Percentiles rank a stretch among this genome's conserved stretches.
These are phyloP conservation scores for Cutaneotrichosporon cyanovorans DNA, from an alignment of 1,284 basidiomycete genomes.

Conservation along the genomic window DNA sequence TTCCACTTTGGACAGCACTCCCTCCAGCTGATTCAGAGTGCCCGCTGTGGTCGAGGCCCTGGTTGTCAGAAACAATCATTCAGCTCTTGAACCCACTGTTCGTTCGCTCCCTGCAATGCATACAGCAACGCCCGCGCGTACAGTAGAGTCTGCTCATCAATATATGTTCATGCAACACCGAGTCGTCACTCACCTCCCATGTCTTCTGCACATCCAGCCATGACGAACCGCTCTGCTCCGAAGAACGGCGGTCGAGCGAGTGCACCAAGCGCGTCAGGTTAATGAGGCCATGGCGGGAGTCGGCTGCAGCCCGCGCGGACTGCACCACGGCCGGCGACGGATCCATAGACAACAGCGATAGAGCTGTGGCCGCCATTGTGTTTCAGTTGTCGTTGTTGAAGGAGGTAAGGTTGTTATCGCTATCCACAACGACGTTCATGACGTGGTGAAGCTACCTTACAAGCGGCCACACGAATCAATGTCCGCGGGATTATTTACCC, in stretches of 20 bases:
- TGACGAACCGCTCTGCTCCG: conserved; percentile 4
- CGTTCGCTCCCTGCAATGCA: conserved; percentile 27
- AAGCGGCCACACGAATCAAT: neutral
- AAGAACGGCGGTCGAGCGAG: conserved; percentile 21
- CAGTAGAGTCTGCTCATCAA: conserved; percentile 25
- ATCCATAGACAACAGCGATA: conserved; percentile 17
- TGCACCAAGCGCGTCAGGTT: conserved; percentile 41
- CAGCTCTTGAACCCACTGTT: conserved; percentile 23
- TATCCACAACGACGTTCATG: neutral
- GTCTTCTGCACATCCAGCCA: conserved; percentile 37
- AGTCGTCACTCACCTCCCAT: conserved; percentile 27
- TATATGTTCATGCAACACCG: too few relatives aligned
- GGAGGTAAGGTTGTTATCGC: too few relatives aligned
- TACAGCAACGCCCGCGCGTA: conserved; percentile 35
- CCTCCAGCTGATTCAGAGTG: conserved; percentile 16
- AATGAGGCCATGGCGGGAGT: conserved; percentile 33
- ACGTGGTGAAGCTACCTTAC: neutral
- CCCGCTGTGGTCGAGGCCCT: conserved; percentile 23
- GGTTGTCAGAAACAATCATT: conserved; percentile 1
- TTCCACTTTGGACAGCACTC: conserved; percentile 17
- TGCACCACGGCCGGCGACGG: conserved; percentile 25
- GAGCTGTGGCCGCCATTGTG: conserved; percentile 9
- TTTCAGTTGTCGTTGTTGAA: neutral
- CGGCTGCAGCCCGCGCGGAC: conserved; percentile 27
- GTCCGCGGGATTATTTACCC: neutral